Base-by-base conservation (phyloP, 108 stramenopile genomes). In the Skeletonema potamos region DNA sequence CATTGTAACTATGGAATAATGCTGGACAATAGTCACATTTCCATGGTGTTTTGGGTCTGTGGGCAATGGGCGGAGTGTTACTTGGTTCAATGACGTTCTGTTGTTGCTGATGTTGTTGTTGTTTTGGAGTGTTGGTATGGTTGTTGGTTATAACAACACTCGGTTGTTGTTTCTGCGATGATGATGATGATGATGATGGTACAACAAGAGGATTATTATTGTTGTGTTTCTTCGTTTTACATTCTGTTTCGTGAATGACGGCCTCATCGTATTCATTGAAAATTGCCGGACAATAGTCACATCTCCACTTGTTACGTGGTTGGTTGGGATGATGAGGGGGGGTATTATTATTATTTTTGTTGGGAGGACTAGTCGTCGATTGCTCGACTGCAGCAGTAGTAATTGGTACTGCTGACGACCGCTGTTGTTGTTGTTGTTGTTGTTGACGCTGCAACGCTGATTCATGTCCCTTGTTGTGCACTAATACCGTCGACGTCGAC, bases 11-110 rank as follows among this genome's bases (percentile, higher is more conserved):
- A 6, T 8, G 20, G 58, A 58, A 71, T 13, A 54, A 54, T 27
- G 59, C 60, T 27, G 34, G 37, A 43, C 66, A 67, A 34, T 17
- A 20, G 3, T 67, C 66, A 57, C 66, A 67, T 12, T 32, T 55
- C 66, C 66, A 67, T 10, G 56, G 20, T 63, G 29, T 41, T 41
- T 51, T 51, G 2, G 22, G 4, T 15, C n/a, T 51, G 48, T 1
- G 1, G 4, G 18, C 13, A 2, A 3, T 39, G 36, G 22, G 26
- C n/a, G n/a, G n/a, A n/a, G n/a, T n/a, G n/a, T n/a, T n/a, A n/a
- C n/a, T n/a, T n/a, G n/a, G n/a, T n/a, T n/a, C n/a, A n/a, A n/a
- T n/a, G 27, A 7, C 7, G 27, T 59, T 59, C 29, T 32, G 58
- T 34, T 51, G 48, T 51, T 22, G 0, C 1, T 51, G 1, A 1